phyloP scores from a whole-genome alignment of 1,284 basidiomycete species.

The Takashimella tepidaria region DNA sequence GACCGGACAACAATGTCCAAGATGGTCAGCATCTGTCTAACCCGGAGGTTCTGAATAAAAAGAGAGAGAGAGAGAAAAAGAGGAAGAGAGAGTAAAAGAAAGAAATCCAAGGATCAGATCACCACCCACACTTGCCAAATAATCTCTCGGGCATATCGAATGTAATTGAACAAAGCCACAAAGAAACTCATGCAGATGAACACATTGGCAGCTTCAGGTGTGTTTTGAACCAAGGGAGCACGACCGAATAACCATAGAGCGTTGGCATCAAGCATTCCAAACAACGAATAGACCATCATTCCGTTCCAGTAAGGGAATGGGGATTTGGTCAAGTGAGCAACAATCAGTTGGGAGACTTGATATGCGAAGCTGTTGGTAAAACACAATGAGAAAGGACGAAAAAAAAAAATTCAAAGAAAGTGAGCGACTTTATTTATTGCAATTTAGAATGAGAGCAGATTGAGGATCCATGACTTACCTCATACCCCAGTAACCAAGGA shows the following conservation, averaged over 20 bases:
- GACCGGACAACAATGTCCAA: neutral
- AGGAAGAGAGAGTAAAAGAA: constrained; percentile 1
- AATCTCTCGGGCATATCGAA: constrained; percentile 71
- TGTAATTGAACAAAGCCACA: constrained; percentile 64
- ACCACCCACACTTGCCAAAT: constrained; percentile 64
- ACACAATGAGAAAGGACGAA: too few relatives aligned
- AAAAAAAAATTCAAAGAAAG: too few relatives aligned
- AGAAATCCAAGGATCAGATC: neutral
- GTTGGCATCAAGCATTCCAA: constrained; percentile 80
- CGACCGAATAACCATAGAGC: constrained; percentile 60
- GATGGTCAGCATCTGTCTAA: too few relatives aligned
- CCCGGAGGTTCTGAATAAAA: too few relatives aligned
- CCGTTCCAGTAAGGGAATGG: constrained; percentile 84
- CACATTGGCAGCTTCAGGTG: constrained; percentile 56
- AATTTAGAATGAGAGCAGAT: too few relatives aligned
- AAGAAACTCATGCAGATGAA: constrained; percentile 58
- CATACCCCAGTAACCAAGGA: constrained; percentile 85
- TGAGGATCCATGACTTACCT: constrained; percentile 49
- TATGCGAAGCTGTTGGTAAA: constrained; percentile 48
- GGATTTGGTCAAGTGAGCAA: constrained; percentile 82
- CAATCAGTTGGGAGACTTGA: constrained; percentile 81
- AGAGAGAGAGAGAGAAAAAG: constrained; percentile 4
- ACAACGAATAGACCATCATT: constrained; percentile 74
- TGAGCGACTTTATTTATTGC: neutral
- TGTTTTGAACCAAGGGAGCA: constrained; percentile 36